Conservation (phyloP, 768 basidiomycete species). For the Pulveroboletus frians region DNA sequence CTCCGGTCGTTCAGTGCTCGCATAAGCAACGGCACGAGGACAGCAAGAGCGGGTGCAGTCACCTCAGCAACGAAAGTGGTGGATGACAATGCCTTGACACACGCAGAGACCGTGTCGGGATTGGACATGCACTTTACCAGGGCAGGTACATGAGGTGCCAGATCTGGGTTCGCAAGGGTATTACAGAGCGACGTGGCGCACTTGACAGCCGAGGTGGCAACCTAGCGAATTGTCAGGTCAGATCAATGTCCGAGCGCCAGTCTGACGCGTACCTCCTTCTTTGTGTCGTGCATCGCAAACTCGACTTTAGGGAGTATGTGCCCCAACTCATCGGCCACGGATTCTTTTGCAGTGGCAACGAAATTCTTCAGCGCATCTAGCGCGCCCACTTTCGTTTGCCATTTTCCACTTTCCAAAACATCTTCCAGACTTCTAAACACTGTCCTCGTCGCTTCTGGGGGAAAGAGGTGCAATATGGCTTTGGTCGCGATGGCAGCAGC, state of each 20-base stretch:
- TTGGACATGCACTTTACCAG: constrained; percentile 95
- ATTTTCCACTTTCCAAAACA: constrained; percentile 82
- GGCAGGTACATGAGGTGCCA: constrained; percentile 79
- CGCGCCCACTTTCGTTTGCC: constrained; percentile 92
- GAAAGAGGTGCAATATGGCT: constrained; percentile 75
- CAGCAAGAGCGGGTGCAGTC: constrained; percentile 92
- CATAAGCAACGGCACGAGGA: constrained; percentile 84
- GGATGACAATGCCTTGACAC: constrained; percentile 91
- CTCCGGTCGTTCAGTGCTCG: constrained; percentile 93
- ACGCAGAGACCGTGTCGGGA: constrained; percentile 80
- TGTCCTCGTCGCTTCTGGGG: constrained; percentile 71
- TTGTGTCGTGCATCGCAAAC: constrained; percentile 93
- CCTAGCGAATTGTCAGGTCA: constrained; percentile 41
- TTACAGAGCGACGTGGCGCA: constrained; percentile 84
- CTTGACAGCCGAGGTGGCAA: constrained; percentile 81
- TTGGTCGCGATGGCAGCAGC: constrained; percentile 81
- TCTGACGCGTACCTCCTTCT: constrained; percentile 62
- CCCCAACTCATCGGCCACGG: constrained; percentile 80
- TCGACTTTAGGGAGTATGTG: constrained; percentile 82
- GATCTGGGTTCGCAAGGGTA: constrained; percentile 90
- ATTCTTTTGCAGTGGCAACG: constrained; percentile 60
- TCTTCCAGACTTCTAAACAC: constrained; percentile 67
- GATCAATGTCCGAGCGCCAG: constrained; percentile 10
- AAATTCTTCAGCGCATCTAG: constrained; percentile 80
- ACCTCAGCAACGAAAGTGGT: constrained; percentile 98